These are phyloP conservation scores for Cardamine occulta DNA, from an alignment of 345 rosid genomes.

Conservation along the genomic window DNA sequence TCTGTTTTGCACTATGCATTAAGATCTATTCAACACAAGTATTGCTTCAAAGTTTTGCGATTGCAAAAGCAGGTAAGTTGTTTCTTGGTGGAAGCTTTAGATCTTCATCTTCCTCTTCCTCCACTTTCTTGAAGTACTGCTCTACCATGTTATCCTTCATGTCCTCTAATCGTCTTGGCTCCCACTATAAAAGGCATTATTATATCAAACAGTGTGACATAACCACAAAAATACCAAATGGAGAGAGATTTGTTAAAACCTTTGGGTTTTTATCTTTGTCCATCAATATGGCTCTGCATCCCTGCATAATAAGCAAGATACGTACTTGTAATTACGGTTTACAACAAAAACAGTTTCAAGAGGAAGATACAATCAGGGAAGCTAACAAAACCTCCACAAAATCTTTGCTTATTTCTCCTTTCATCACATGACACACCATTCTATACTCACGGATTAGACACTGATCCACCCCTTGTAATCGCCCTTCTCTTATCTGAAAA, in stretches of 20 bases:
- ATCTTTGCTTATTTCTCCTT: conserved; percentile 83
- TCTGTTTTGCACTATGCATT: background rate
- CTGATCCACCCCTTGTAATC: conserved; percentile 81
- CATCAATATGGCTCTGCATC: conserved; percentile 86
- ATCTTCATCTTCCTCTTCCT: conserved; percentile 75
- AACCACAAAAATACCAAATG: background rate
- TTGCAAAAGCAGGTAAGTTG: conserved; percentile 57
- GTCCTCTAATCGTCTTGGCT: conserved; percentile 70
- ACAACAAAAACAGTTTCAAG: conserved; percentile 1
- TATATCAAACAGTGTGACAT: conserved; percentile 11
- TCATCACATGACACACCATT: conserved; percentile 83
- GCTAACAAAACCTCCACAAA: conserved; percentile 67
- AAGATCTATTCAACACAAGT: conserved; percentile 13
- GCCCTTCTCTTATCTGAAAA: conserved; percentile 85
- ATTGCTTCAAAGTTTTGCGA: conserved; percentile 64
- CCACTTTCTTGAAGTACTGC: conserved; percentile 61
- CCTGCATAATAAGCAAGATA: conserved; percentile 54
- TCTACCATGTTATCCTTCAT: conserved; percentile 62
- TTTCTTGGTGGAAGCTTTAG: conserved; percentile 63
- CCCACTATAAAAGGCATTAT: conserved; percentile 56
- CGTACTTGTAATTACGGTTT: background rate
- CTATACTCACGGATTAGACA: conserved; percentile 84
- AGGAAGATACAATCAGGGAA: background rate
- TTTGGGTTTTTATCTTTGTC: conserved; percentile 88
- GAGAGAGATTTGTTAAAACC: conserved; percentile 47